Base-by-base conservation (phyloP, 768 basidiomycete species). In the Boletus huronensis region DNA sequence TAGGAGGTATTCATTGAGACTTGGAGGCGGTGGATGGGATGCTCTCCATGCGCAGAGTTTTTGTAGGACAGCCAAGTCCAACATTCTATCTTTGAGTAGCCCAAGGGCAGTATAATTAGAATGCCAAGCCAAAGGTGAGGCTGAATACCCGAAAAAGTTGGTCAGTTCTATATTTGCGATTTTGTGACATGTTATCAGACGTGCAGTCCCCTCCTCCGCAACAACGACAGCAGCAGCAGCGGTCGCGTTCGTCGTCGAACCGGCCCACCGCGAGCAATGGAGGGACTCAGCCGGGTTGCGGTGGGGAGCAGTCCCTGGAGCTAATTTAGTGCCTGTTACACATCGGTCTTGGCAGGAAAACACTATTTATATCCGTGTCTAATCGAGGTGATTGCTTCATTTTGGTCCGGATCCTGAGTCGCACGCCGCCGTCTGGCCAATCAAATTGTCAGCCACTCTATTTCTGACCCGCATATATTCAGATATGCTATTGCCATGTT, bases 41-140 rank as follows among this genome's bases (percentile, higher is more conserved):
- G 58, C 45, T 36, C 39, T 48, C 48, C 62, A 59, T 58, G 56
- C 58, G 61, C 57, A 64, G 53, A 62, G 64, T 69, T 70, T 69
- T 75, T 76, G 73, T 74, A 74, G 70, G 65, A 61, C 65, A 69
- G 76, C 75, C 75, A 75, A 77, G 75, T 71, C 59, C 64, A 73
- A 72, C 64, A 60, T 68, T 73, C 75, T 76, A 77, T 76, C 75
- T 77, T 77, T 77, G 74, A 71, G 60, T 61, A 64, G 64, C 61
- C 56, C 68, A 65, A 50, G 54, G 40, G 56, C 31, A 51, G 68
- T 74, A 76, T 67, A 70, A 66, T 72, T 76, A 76, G 75, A 70
- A 71, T 62, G 74, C 74, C 74, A 75, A 75, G 74, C 72, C 67
- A 69, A 38, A 72, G 53, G 67, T 61, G 70, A 73, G 70, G 70